A percentile compares a stretch with the other conserved stretches of the same genome.
Evolutionary conservation across 352 stramenopile species (phyloP).

Genomic region (Globisporangium uncinulatum): DNA sequence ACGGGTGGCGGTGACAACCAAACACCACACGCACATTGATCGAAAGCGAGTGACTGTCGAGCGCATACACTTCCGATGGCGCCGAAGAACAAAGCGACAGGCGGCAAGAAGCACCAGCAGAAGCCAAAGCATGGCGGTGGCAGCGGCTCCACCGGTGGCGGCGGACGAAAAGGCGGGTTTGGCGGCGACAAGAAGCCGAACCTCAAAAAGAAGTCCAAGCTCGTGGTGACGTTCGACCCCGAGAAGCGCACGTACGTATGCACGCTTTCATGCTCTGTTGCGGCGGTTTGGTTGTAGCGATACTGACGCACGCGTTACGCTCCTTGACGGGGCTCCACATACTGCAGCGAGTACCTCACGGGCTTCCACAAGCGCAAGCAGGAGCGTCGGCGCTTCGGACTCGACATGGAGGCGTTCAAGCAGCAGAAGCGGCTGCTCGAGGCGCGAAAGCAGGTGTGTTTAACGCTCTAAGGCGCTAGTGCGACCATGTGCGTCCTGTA

Average conservation of each 20-base stretch:
- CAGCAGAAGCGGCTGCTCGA: conserved; percentile 80
- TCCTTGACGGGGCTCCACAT: not conserved
- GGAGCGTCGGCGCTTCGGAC: conserved; percentile 75
- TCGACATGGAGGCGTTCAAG: conserved; percentile 89
- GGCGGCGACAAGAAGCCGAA: conserved; percentile 28
- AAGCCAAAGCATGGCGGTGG: not conserved
- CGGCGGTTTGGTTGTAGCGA: not conserved
- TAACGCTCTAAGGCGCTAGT: not conserved
- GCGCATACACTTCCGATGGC: not conserved
- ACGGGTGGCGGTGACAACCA: conserved; percentile 7
- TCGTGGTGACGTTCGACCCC: conserved; percentile 81
- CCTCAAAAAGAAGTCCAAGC: conserved; percentile 79
- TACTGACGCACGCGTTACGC: not conserved
- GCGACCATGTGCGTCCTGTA: not conserved
- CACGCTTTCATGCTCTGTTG: not conserved
- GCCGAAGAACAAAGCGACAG: not conserved
- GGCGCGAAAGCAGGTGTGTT: conserved; percentile 62
- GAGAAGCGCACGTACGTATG: conserved; percentile 78
- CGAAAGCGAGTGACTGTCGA: not conserved
- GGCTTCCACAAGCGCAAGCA: conserved; percentile 87
- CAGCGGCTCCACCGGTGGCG: not conserved
- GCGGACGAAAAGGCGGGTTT: not conserved
- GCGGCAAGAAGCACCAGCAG: not conserved
- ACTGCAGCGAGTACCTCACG: conserved; percentile 69
- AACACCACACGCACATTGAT: too few species aligned